phyloP scores from a whole-genome alignment of 169 alveolate species.

The Babesia microti region DNA sequence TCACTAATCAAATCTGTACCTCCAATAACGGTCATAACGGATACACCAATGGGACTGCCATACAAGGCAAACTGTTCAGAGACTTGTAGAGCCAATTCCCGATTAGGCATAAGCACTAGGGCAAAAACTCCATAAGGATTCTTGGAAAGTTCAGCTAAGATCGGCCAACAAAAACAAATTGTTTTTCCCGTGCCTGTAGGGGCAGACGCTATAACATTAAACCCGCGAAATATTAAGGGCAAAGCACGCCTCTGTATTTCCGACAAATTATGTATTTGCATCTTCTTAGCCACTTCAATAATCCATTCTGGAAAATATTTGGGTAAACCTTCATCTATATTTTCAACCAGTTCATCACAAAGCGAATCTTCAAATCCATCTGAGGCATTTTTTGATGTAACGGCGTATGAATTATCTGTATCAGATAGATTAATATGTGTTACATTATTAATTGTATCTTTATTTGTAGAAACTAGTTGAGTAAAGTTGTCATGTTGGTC shows the following conservation, averaged over 20 bases:
- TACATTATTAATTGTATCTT: too few species aligned
- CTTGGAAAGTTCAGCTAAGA: constrained; percentile 78
- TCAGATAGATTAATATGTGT: not conserved
- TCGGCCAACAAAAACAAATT: constrained; percentile 90
- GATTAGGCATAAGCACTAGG: constrained; percentile 87
- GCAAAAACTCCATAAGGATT: constrained; percentile 92
- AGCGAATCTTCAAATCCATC: not conserved
- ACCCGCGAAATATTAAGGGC: constrained; percentile 77
- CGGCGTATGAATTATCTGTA: not conserved
- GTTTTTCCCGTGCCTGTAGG: constrained; percentile 98
- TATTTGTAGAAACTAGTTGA: too few species aligned
- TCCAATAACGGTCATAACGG: constrained; percentile 76
- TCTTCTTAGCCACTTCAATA: constrained; percentile 40
- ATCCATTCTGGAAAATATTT: constrained; percentile 59
- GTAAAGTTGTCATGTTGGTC: not conserved
- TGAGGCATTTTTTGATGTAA: not conserved
- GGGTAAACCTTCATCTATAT: too few species aligned
- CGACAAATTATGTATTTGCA: constrained; percentile 72
- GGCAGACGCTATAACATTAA: constrained; percentile 84
- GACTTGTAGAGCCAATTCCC: constrained; percentile 93
- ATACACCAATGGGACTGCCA: constrained; percentile 76
- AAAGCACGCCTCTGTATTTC: constrained; percentile 77
- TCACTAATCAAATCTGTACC: constrained; percentile 77
- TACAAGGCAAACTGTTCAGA: constrained; percentile 85
- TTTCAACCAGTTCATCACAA: too few species aligned